Evolutionary conservation across 768 basidiomycete genomes (phyloP), one percentile per base, ranked within the genome.

Genomic region (Boletus pseudo-olivaceus): DNA sequence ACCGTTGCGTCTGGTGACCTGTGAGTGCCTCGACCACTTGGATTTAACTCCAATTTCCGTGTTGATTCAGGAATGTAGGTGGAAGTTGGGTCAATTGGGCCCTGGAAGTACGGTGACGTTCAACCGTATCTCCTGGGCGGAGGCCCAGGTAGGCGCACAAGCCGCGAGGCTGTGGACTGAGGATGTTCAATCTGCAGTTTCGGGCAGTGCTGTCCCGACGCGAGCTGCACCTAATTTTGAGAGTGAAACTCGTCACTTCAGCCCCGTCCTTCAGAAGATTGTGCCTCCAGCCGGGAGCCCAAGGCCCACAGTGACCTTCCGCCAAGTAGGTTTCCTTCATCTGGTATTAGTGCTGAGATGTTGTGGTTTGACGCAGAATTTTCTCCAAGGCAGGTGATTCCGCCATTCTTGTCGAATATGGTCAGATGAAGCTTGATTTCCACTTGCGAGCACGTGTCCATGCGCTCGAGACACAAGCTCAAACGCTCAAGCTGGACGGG

Each of bases 71-170:
- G 15, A 7, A 34, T 11, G 10, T 51, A 83, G 83, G 70, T 88
- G 85, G 85, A 85, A 86, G 58, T 54, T 87, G 7, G 87, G 87
- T 0, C 87, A 89, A 62, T 60, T 87, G 27, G 73, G 76, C 19
- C 80, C 85, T 0, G 86, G 84, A 15, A 73, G 71, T 47, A 78
- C 75, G 0, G 69, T 89, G 4, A 69, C 68, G 33, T 86, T 88
- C 65, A 73, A 72, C 50, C 73, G 79, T 23, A 67, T 85, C 26
- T 72, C 77, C 0, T 79, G 78, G 74, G 56, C 61, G 1, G 65
- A 74, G 2, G 74, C 82, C 0, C 59, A 71, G 42, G 34, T 50
- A 7, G 58, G 76, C 2, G 49, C 62, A 14, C 55, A 56, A n/a
- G 47, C 56, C 0, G 62, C 64, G 7, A 55, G 65, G 26, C 17